A percentile compares a stretch with the other conserved stretches of the same genome.
Conservation (phyloP, 1,284 basidiomycete species). For the Caloboletus firmus region DNA sequence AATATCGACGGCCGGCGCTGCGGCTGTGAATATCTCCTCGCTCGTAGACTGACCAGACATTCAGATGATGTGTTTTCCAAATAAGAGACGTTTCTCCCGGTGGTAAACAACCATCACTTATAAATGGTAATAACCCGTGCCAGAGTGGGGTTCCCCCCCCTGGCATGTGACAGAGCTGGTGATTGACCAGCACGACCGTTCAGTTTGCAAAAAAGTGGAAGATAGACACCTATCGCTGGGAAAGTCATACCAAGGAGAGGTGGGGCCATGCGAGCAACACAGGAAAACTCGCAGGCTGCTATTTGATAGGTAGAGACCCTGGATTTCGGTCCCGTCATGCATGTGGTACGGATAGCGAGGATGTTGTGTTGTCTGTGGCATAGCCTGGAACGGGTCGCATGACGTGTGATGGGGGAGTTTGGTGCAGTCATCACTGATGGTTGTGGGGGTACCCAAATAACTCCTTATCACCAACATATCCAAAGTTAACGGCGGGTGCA, state of each 20-base stretch:
- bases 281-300: neutral
- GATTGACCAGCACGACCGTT: neutral
- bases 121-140: neutral
- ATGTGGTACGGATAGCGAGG: neutral
- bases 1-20: neutral
- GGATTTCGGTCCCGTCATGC: slow-evolving; percentile 6
- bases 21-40: neutral
- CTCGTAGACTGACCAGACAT: neutral
- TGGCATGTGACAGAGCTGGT: slow-evolving; percentile 5
- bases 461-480: too few species aligned
- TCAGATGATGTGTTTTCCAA: neutral
- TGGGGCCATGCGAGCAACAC: too few species aligned
- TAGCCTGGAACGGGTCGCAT: neutral
- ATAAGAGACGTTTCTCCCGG: neutral
- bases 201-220: neutral
- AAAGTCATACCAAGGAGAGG: slow-evolving; percentile 1
- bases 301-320: neutral
- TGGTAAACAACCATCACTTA: neutral
- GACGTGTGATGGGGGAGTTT: neutral
- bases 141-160: neutral
- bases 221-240: neutral
- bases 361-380: slow-evolving; percentile 3
- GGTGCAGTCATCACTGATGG: neutral
- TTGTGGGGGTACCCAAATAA: neutral
- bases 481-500: too few species aligned